Percentiles rank a stretch among this genome's conserved stretches.
Conservation (phyloP, 2,329 filamentous ascomycete genomes). For the Atkinsonella hypoxylon region DNA sequence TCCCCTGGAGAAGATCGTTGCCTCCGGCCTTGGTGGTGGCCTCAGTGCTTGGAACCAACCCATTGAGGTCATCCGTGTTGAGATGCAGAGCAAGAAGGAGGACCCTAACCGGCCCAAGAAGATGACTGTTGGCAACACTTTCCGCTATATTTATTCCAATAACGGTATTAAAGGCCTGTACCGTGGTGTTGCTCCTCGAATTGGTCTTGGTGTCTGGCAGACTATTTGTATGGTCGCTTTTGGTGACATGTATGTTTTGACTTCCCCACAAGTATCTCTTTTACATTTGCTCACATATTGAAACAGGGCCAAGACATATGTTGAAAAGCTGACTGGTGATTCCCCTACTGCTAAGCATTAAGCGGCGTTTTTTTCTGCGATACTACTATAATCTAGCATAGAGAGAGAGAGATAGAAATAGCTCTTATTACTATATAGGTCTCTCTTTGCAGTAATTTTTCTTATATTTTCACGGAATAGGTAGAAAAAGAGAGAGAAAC, state of each 20-base stretch:
- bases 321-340: conserved; percentile 55
- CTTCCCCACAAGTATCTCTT: conserved; percentile 1
- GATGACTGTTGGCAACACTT: conserved; percentile 84
- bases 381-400: background rate
- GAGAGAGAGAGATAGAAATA: background rate
- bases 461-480: background rate
- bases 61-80: conserved; percentile 97
- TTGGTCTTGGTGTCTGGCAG: conserved; percentile 96
- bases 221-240: conserved; percentile 99
- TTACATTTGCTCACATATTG: background rate
- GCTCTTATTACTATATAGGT: background rate
- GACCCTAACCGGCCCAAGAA: conserved; percentile 98
- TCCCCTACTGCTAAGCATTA: conserved; percentile 57
- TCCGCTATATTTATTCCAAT: conserved; percentile 76
- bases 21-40: conserved; percentile 80
- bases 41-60: conserved; percentile 98
- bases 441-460: background rate
- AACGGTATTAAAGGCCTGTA: conserved; percentile 91
- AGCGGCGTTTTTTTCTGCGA: conserved; percentile 24
- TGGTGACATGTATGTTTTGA: conserved; percentile 75
- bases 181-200: conserved; percentile 86
- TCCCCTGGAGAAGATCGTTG: conserved; percentile 77
- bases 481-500: background rate
- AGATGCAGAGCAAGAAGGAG: conserved; percentile 99
- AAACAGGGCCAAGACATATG: conserved; percentile 51